Evolutionary conservation across 2,329 filamentous ascomycete genomes (phyloP), one percentile per base, ranked within the genome.

Genomic region (Samsoniella hepiali): DNA sequence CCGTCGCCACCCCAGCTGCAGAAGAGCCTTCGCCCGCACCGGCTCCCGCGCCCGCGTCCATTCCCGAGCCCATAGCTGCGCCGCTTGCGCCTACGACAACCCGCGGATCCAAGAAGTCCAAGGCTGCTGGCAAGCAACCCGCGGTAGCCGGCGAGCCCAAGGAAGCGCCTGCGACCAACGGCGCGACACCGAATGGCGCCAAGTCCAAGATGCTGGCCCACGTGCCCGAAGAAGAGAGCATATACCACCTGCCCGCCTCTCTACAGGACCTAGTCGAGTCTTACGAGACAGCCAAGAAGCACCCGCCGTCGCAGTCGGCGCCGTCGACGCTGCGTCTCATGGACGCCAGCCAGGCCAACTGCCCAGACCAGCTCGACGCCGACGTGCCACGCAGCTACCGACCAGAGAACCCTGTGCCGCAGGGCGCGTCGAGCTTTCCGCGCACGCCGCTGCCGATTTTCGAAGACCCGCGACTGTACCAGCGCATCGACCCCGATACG

Each of bases 361-460:
- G 88, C 65, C 91, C 93, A 1, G 91, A 94, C 67, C 82, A 87
- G 6, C 77, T 84, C 38, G 95, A 99, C 76, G 85, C 91, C 27
- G 92, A 97, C 71, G 87, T 91, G 65, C 91, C 93, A 29, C 86
- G 89, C 65, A 89, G 89, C 69, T 97, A 97, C 79, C 88, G 88
- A 68, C 93, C 95, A 3, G 89, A 93, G 67, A 87, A 89, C 67
- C 90, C 89, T 32, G 91, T 91, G 76, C 88, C 89, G 70, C 78
- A 81, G 10, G 90, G 90, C 5, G 88, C 88, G 3, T 82, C 91
- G 8, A 91, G 95, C 69, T 99, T 96, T 75, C 95, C 95, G 7
- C 92, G 96, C 72, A 93, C 97, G 73, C 90, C 93, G n/a, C 82
- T 97, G 49, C 81, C 90, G 2, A 92, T 98, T 67, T 94, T 98